Evolutionary conservation across 495 filamentous ascomycete species (phyloP), one percentile per base, ranked within the genome.

Genomic region (Cladorrhinum samala): DNA sequence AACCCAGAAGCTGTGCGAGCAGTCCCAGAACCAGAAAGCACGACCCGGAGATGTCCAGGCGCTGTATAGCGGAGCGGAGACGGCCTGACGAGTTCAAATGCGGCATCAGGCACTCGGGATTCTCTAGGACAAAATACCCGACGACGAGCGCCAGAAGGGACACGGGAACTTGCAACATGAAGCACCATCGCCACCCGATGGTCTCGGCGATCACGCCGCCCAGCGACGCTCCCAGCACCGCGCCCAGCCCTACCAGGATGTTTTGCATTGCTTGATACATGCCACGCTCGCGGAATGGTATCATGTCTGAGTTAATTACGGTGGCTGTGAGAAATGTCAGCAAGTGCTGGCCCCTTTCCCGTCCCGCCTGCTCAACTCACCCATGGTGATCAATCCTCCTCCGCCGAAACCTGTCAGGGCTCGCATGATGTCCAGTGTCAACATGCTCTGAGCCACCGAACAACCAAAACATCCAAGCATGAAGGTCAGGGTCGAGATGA

Each of bases 221-320:
- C n/a, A 79, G 60, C 1, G 68, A 74, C 1, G 75, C 75, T 17
- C 76, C 76, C 33, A 70, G 63, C 11, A 77, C 70, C 1, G 72
- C 66, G 4, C 76, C 76, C 39, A 84, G 82, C 0, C 81, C 82
- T 50, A 80, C 72, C 1, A 83, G 68, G 9, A 74, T 78, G 51
- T 86, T 86, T 60, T 84, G 81, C 42, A 80, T 70, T 0, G 80
- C 81, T 48, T 86, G 82, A 54, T 84, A 85, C 77, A 84, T 83
- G 0, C 82, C 82, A 7, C 82, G 68, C 16, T 72, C 72, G 30
- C 71, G 69, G 64, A 84, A 82, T 0, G 83, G 82, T 41, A 86
- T 83, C 56, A 86, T 75, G 65, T 84, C 83, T 0, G 80, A 83
- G 59, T 84, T 85, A 53, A 86, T 76, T 38, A 85, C 82, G 0